Evolutionary conservation across 805 yeast genomes (phyloP), one percentile per base, ranked within the genome.

Genomic region (Candida awuae): DNA sequence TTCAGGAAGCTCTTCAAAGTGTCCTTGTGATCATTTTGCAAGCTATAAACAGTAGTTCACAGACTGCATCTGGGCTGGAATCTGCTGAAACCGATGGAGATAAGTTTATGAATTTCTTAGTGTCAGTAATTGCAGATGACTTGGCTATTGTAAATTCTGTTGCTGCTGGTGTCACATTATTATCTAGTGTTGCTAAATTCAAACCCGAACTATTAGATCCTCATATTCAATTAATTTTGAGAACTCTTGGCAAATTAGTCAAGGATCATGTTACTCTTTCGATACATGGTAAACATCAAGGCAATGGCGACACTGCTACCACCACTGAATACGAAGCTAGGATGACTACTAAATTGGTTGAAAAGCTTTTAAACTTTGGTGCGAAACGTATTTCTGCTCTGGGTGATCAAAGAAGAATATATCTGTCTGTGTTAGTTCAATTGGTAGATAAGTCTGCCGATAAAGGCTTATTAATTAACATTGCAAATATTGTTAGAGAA

Each of bases 371-470:
- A 38, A 79, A 80, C 46, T 70, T 90, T 37, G 77, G 90, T 1
- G 77, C 95, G 0, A 71, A 75, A 67, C 74, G 97, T 48, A 84
- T 92, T 5, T 75, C 94, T 0, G 71, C 75, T n/a, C 65, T 94
- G 19, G 97, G 95, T 2, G 99, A 92, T 50, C 95, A 90, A 53
- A 74, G 98, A 44, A 72, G 98, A 37, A 78, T 88, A 19, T 92
- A 88, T 56, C 62, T 92, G 46, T 79, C 94, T 0, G 66, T 88
- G 6, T 68, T 92, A 40, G 96, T 95, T 0, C 94, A 90, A 49
- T 66, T 90, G 47, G 84, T 92, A 46, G 98, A 92, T 50, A 71
- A 95, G 28, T 84, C 96, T 0, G 70, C 76, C 43, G 96, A 88
- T 52, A 78, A 77, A 43, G 77, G 73, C 18, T 73, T 92, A 8